Percentiles rank a stretch among this genome's conserved stretches.
These are phyloP conservation scores for Fusarium haematococcum DNA, from an alignment of 2,329 filamentous ascomycete species.

Conservation along the genomic window DNA sequence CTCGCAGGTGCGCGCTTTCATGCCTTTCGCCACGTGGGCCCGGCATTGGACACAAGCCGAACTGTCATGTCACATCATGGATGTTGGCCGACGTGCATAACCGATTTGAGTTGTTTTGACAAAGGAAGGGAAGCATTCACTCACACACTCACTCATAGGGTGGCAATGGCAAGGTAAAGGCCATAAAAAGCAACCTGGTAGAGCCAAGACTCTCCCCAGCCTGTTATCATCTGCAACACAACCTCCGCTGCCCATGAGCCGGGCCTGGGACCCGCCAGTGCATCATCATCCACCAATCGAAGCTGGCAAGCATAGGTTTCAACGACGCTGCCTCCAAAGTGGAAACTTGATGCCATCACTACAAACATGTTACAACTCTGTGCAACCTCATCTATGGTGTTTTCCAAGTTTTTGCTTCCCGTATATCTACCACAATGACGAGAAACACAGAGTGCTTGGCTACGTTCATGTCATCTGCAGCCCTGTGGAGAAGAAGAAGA, in stretches of 20 bases:
- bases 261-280: neutral
- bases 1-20: conserved; percentile 13
- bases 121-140: neutral
- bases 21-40: conserved; percentile 38
- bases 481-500: neutral
- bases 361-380: neutral
- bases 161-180: neutral
- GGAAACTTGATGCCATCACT: neutral
- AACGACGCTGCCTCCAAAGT: neutral
- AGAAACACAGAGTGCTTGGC: neutral
- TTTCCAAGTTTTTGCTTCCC: neutral
- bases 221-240: neutral
- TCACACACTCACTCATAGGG: neutral
- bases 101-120: conserved; percentile 1
- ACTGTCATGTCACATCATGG: conserved; percentile 10
- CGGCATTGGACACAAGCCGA: conserved; percentile 35
- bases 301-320: neutral
- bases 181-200: neutral
- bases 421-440: neutral
- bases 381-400: neutral
- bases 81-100: conserved; percentile 6
- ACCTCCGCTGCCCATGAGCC: neutral
- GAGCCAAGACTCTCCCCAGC: neutral
- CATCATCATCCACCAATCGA: neutral
- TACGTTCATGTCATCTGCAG: neutral